Conservation (phyloP, 495 filamentous ascomycete species). For the Aspergillus bridgeri region DNA sequence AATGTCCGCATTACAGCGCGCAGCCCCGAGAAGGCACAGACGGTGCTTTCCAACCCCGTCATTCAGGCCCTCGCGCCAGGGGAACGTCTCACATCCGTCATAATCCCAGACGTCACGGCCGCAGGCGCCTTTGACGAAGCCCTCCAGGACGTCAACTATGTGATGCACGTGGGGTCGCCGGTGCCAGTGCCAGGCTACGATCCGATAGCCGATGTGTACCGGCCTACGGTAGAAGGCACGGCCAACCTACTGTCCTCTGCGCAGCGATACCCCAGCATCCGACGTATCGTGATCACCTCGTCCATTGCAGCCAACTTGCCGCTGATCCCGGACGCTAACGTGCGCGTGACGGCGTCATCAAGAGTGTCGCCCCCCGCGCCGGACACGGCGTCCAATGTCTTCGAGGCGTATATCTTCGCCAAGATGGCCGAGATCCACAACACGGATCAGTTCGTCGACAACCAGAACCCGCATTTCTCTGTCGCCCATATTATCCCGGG, state of each 20-base stretch:
- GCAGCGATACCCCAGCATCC: conserved; percentile 52
- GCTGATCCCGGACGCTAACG: conserved; percentile 30
- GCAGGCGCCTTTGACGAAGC: conserved; percentile 7
- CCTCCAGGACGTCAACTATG: conserved; percentile 8
- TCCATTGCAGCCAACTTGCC: conserved; percentile 47
- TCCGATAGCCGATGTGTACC: conserved; percentile 60
- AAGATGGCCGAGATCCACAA: conserved; percentile 36
- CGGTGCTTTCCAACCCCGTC: conserved; percentile 11
- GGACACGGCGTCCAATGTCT: conserved; percentile 1
- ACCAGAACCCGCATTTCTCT: conserved; percentile 61
- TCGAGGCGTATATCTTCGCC: conserved; percentile 10
- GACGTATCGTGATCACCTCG: conserved; percentile 64
- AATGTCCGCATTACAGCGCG: conserved; percentile 11
- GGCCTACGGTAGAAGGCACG: conserved; percentile 67
- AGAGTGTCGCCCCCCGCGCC: conserved; percentile 2
- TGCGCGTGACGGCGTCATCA: conserved; percentile 46
- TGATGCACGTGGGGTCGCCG: conserved; percentile 20
- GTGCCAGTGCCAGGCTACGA: conserved; percentile 45
- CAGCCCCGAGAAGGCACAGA: conserved; percentile 10
- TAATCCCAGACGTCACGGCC: conserved; percentile 9
- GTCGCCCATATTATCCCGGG: conserved; percentile 54
- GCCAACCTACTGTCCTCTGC: conserved; percentile 49
- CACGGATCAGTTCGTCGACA: conserved; percentile 57
- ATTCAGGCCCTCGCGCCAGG: conserved; percentile 8
- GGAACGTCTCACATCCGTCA: conserved; percentile 4